Evolutionary conservation across 1,284 basidiomycete genomes (phyloP).

Genomic region (Pascua sp.): DNA sequence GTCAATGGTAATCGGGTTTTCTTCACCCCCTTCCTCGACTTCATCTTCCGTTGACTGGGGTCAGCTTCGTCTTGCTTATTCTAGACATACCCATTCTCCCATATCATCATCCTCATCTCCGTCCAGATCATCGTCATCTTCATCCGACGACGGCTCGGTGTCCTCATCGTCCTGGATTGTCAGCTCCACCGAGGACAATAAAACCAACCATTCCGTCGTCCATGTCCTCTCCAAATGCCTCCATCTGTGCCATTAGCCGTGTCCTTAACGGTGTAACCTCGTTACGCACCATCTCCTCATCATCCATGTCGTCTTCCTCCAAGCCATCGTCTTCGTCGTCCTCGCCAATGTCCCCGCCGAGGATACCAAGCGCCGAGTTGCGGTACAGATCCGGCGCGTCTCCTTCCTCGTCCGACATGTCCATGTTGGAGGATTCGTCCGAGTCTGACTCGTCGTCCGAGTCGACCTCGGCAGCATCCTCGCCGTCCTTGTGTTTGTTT

Average conservation of each 20-base stretch:
- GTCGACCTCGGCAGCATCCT: conserved; percentile 50
- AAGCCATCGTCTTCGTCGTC: conserved; percentile 69
- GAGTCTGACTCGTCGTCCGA: conserved; percentile 27
- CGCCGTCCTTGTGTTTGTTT: conserved; percentile 60
- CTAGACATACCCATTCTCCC: conserved; percentile 30
- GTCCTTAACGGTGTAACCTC: too few relatives aligned
- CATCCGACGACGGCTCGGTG: conserved; percentile 46
- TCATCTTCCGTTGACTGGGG: conserved; percentile 29
- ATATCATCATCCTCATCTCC: conserved; percentile 37
- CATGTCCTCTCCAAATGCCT: conserved; percentile 29
- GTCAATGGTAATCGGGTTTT: conserved; percentile 16
- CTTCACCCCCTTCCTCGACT: conserved; percentile 37
- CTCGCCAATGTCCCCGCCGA: conserved; percentile 58
- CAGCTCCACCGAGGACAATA: conserved; percentile 2
- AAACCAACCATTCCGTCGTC: conserved; percentile 32
- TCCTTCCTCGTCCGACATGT: conserved; percentile 61
- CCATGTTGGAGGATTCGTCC: conserved; percentile 45
- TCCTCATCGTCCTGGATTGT: conserved; percentile 58
- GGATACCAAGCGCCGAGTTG: conserved; percentile 93
- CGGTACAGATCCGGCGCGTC: conserved; percentile 81
- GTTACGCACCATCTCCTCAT: conserved; percentile 55
- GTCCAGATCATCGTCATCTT: conserved; percentile 48
- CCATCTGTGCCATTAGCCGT: conserved; percentile 20
- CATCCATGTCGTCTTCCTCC: conserved; percentile 73
- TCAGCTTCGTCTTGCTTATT: not conserved